phyloP scores from a whole-genome alignment of 2,329 filamentous ascomycete species.

The Colletotrichum sp. region DNA sequence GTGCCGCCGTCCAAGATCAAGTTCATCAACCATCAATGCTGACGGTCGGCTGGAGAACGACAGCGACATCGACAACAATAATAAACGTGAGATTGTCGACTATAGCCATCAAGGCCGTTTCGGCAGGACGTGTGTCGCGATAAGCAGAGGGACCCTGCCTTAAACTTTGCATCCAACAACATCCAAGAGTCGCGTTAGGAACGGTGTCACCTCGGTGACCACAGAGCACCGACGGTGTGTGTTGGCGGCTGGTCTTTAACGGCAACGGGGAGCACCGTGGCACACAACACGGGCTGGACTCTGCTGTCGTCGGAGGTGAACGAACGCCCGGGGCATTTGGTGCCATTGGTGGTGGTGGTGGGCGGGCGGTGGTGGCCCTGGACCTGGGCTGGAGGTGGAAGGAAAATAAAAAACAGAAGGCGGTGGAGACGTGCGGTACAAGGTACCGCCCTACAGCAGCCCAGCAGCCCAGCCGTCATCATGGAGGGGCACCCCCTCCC shows the following conservation, averaged over 20 bases:
- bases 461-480: conserved; percentile 14
- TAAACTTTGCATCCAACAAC: conserved; percentile 8
- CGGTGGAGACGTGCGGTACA: neutral
- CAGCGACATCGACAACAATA: neutral
- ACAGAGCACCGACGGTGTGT: conserved; percentile 1
- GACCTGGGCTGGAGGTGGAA: neutral
- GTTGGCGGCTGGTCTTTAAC: neutral
- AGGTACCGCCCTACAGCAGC: neutral
- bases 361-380: neutral
- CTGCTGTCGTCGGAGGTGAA: neutral
- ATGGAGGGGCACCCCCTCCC: conserved; percentile 12
- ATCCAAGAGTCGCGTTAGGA: conserved; percentile 14
- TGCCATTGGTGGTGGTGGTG: neutral
- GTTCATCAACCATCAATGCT: neutral
- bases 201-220: conserved; percentile 20
- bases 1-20: neutral
- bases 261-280: conserved; percentile 3
- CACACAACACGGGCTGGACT: neutral
- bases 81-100: neutral
- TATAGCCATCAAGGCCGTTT: neutral
- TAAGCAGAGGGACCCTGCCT: neutral
- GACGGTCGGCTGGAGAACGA: neutral
- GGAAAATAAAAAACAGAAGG: neutral
- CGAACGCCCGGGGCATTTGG: neutral
- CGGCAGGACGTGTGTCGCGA: neutral